A percentile compares a stretch with the other conserved stretches of the same genome.
These are phyloP conservation scores for Beta macrorhiza DNA, from an alignment of 179 eudicot genomes.

Conservation along the genomic window DNA sequence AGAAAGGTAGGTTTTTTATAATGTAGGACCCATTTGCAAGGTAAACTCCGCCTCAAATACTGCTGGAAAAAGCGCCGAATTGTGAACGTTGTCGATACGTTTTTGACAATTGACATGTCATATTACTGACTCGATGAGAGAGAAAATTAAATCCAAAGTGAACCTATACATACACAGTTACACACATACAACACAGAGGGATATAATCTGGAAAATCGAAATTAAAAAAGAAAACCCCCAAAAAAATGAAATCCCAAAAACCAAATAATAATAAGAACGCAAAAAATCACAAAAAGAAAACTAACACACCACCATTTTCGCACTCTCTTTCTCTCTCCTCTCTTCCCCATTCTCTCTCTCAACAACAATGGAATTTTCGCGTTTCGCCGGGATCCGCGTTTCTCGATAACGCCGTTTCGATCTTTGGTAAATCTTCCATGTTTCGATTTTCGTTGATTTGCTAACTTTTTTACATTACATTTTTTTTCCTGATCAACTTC, in stretches of 20 bases:
- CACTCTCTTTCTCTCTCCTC: constrained; percentile 1
- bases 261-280: background rate
- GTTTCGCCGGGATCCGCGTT: constrained; percentile 28
- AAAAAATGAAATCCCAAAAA: no score
- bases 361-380: constrained; percentile 23
- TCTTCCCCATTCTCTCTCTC: constrained; percentile 6
- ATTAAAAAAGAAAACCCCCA: no score
- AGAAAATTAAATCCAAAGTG: background rate
- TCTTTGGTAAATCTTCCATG: background rate
- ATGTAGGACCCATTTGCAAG: constrained; percentile 8
- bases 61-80: constrained; percentile 15
- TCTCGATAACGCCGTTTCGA: background rate
- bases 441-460: background rate
- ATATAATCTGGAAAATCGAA: background rate
- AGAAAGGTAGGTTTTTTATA: background rate
- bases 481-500: background rate
- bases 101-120: background rate
- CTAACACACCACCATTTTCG: constrained; percentile 25
- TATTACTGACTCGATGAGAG: background rate
- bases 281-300: background rate
- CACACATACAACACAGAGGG: background rate
- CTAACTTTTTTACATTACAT: background rate
- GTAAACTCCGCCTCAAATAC: constrained; percentile 20
- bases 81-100: background rate
- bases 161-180: background rate